Evolutionary conservation across 768 basidiomycete species (phyloP), one percentile per base, ranked within the genome.

Genomic region (Boletus patriciae): DNA sequence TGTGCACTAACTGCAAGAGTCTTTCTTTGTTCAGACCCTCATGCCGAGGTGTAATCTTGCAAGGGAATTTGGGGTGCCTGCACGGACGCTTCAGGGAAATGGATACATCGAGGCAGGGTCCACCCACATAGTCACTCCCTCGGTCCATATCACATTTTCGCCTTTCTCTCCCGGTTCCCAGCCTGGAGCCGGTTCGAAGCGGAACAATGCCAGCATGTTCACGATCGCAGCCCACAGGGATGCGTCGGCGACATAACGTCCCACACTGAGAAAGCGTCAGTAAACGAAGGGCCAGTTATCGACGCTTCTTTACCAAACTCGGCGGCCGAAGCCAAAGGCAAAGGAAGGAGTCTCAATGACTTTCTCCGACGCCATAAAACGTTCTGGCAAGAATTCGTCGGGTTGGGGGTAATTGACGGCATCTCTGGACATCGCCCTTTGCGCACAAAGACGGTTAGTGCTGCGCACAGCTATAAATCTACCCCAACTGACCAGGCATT

Each of bases 241-340:
- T 4, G 72, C 65, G 7, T 77, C 73, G 0, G 74, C 77, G 37
- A 81, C 63, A 43, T 74, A 50, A 34, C 68, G 62, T 23, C 78
- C 79, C 18, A 77, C 73, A 50, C 74, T 77, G 23, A 31, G 18
- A 3, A 52, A 16, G 3, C 34, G n/a, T 36, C n/a, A 54, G 42
- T 42, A 33, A 13, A n/a, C 19, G 53, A 15, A 18, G 2, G n/a
- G 9, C 31, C 25, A 31, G 6, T 15, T 2, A 45, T 1, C 10
- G 23, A 27, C 4, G 11, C 11, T 18, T 33, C 23, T 19, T 47
- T 52, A 58, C 62, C 46, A 52, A 31, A 52, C n/a, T 58, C 76
- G 42, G 52, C 80, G 83, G 68, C 81, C 78, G 25, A 85, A 70
- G 18, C 52, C 60, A 57, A 57, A 63, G 7, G 38, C 18, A 37